Base-by-base conservation (phyloP, 441 rosid genomes). In the Pelargonium fulgidum region DNA sequence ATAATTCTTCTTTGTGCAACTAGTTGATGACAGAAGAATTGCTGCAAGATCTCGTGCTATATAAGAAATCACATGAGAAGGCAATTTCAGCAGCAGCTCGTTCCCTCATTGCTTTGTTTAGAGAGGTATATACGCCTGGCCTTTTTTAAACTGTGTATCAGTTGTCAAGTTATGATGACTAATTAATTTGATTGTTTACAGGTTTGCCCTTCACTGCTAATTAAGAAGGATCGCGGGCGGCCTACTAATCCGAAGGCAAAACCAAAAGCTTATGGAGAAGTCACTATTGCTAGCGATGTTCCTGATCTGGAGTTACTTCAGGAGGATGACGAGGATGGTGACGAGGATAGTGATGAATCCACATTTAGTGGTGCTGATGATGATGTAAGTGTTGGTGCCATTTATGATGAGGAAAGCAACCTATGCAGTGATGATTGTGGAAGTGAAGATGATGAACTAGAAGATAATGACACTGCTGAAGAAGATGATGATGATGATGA, bases 1-100 rank as follows among this genome's bases (percentile, higher is more conserved):
- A 14, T 47, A 19, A 45, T 44, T 20, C 52, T 52, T 52, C 17
- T 70, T 50, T 13, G 17, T 10, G 58, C 13, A 17, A 20, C 67
- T 73, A 94, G 99, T 81, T 94, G 90, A 94, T 94, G 99, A 88
- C 86, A 54, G 98, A 92, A 75, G 99, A 89, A 47, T 78, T 92
- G 80, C 83, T 94, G 74, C 99, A 92, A 89, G 99, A 94, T 78
- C 98, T 94, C 47, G 98, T 84, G 20, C 76, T 81, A 72, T 94
- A 91, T 78, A 94, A 87, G 82, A 94, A 94, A 75, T 77, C 90
- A 33, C 93, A 87, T 39, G 96, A 90, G 77, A 94, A 92, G 80
- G 97, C 99, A 62, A 78, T 94, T 75, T 89, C 96, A 73, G 78
- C 82, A 8, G 99, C 88, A 73, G 86, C 96, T 75, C 91, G 96